Percentiles rank a stretch among this genome's conserved stretches.
Evolutionary conservation across 2,329 filamentous ascomycete species (phyloP).

Genomic region (Pestalotiopsis sp.): DNA sequence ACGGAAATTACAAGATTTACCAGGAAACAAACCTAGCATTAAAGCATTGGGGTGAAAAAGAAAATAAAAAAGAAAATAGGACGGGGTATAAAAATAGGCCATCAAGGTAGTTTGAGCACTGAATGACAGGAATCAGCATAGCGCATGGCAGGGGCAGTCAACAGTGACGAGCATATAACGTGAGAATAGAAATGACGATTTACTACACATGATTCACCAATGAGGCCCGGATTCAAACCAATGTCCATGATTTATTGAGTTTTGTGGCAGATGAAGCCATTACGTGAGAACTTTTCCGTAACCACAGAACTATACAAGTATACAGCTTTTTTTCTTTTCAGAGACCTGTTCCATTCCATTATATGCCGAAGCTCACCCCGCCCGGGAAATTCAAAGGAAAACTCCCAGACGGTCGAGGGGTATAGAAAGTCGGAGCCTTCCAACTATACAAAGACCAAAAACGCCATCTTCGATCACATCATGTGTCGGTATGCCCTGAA

Average conservation of each 20-base stretch:
- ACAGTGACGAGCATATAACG: not conserved
- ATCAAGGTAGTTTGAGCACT: not conserved
- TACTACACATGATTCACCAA: not conserved
- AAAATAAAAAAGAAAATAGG: not conserved
- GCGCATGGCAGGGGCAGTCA: not conserved
- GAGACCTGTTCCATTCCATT: not conserved
- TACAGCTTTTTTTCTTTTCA: not conserved
- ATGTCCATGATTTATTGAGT: not conserved
- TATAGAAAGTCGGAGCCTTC: constrained; percentile 6
- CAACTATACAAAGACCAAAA: constrained; percentile 10
- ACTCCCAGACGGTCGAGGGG: not conserved
- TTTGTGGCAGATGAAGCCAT: constrained; percentile 4
- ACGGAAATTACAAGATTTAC: too few relatives aligned
- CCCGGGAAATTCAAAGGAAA: not conserved
- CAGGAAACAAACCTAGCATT: not conserved
- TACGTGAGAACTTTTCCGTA: constrained; percentile 2
- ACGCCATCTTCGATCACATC: not conserved
- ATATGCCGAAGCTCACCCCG: not conserved
- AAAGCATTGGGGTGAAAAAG: not conserved
- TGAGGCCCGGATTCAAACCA: not conserved
- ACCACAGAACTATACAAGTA: constrained; percentile 6
- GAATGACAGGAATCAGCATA: not conserved
- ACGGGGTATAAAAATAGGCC: not conserved
- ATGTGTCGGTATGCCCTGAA: not conserved
- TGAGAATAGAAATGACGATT: not conserved